Conservation (phyloP, 495 filamentous ascomycete genomes). For the Talaromyces nanjingensis region DNA sequence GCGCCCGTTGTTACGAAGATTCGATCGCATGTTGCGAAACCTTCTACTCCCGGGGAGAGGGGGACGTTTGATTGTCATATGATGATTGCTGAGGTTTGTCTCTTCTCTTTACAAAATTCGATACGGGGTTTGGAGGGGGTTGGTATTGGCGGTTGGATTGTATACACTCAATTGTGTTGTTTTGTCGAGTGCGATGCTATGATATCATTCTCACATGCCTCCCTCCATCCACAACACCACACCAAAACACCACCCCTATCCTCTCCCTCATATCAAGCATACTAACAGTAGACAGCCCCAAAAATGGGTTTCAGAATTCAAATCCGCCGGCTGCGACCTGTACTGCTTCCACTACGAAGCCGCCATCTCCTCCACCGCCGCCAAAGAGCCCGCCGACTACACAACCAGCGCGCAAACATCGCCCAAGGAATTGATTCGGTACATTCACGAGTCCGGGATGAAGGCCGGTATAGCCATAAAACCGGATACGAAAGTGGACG, state of each 20-base stretch:
- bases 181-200: not conserved
- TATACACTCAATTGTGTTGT: not conserved
- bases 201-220: not conserved
- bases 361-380: constrained; percentile 75
- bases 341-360: constrained; percentile 99
- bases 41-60: constrained; percentile 49
- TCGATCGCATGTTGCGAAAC: constrained; percentile 69
- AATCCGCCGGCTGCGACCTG: constrained; percentile 88
- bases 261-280: too few relatives aligned
- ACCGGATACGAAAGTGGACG: constrained; percentile 81
- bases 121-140: not conserved
- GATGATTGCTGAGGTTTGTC: constrained; percentile 91
- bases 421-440: constrained; percentile 78
- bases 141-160: not conserved
- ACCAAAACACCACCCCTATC: not conserved
- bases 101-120: not conserved
- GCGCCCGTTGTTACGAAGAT: constrained; percentile 92
- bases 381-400: constrained; percentile 64
- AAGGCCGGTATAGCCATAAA: constrained; percentile 94
- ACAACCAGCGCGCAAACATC: constrained; percentile 56
- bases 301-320: constrained; percentile 94
- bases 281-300: constrained; percentile 40
- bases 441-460: constrained; percentile 84
- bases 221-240: not conserved
- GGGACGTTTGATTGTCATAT: constrained; percentile 99